Conservation (phyloP, 257 asterid genomes). For the Cinchona pubescens region DNA sequence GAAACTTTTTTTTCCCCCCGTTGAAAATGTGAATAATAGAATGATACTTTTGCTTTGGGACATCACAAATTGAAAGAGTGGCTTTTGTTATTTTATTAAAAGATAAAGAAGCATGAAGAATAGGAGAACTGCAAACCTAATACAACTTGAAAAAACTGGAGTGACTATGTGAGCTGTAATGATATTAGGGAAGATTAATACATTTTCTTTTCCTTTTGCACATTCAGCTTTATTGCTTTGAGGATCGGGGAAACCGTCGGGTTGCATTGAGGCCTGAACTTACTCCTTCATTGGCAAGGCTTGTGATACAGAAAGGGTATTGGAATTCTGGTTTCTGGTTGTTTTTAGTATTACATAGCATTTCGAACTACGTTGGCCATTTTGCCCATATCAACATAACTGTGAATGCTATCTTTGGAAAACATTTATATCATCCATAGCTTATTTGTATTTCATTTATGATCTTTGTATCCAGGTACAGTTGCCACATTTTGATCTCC, state of each 20-base stretch:
- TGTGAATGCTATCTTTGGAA: constrained; percentile 1
- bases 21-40: not conserved
- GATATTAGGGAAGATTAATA: not conserved
- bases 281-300: constrained; percentile 95
- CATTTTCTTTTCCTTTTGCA: constrained; percentile 6
- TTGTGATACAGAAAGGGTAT: constrained; percentile 96
- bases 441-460: constrained; percentile 31
- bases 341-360: not conserved
- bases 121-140: not conserved
- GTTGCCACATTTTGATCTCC: constrained; percentile 58
- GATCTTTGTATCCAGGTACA: constrained; percentile 47
- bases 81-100: too few relatives aligned
- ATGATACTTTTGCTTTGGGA: not conserved
- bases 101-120: not conserved
- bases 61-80: not conserved
- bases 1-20: too few relatives aligned
- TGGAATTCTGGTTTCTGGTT: not conserved
- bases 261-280: constrained; percentile 98
- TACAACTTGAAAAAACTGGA: not conserved
- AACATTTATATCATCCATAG: not conserved
- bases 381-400: not conserved
- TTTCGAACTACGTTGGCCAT: not conserved
- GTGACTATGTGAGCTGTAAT: not conserved
- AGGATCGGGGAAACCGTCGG: constrained; percentile 92
- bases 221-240: constrained; percentile 88